phyloP scores from a whole-genome alignment of 2,329 filamentous ascomycete species.

The Cordyceps fumosorosea region DNA sequence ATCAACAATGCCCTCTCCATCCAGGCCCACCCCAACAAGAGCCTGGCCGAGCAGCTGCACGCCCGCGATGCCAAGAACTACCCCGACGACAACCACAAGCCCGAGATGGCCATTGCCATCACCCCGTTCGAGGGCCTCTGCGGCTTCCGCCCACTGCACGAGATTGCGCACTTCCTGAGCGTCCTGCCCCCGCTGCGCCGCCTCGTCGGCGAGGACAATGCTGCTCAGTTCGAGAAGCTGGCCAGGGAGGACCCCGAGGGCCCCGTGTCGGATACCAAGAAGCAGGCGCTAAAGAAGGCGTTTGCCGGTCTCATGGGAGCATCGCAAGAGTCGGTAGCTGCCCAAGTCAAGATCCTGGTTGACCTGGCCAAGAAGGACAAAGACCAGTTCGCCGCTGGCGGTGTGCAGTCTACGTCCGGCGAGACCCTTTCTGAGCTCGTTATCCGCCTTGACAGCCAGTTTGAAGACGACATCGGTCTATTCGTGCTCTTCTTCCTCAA shows the following conservation, averaged over 20 bases:
- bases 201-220: conserved; percentile 60
- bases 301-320: conserved; percentile 81
- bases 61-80: conserved; percentile 86
- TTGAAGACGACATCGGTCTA: conserved; percentile 82
- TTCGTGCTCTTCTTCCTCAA: conserved; percentile 98
- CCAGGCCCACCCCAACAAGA: conserved; percentile 95
- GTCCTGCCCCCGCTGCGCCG: conserved; percentile 49
- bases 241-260: conserved; percentile 34
- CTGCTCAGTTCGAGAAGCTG: conserved; percentile 47
- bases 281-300: conserved; percentile 65
- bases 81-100: conserved; percentile 98
- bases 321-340: conserved; percentile 47
- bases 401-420: conserved; percentile 60
- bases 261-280: conserved; percentile 55
- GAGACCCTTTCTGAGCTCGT: conserved; percentile 72
- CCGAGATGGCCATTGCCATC: conserved; percentile 97
- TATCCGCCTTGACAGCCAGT: conserved; percentile 69
- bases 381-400: conserved; percentile 66
- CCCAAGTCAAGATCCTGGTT: conserved; percentile 62
- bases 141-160: conserved; percentile 80
- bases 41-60: conserved; percentile 79
- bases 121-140: conserved; percentile 95
- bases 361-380: conserved; percentile 62
- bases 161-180: conserved; percentile 80
- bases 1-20: conserved; percentile 95